Conservation (phyloP, 2,329 filamentous ascomycete genomes). For the Microcera coccophila region DNA sequence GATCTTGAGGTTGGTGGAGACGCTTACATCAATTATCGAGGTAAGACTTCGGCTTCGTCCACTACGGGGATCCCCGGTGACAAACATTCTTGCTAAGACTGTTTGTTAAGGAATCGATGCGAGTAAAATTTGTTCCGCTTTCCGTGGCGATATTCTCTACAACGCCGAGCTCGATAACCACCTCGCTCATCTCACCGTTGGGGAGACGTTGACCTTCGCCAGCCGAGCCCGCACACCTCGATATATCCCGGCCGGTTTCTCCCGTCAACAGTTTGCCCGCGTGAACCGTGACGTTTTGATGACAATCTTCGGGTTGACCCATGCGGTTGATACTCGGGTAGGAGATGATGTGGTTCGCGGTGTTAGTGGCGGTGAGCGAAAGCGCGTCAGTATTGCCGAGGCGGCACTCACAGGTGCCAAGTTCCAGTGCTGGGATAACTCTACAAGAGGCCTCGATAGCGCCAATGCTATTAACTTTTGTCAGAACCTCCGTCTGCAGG, state of each 20-base stretch:
- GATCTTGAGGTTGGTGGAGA: slow-evolving; percentile 21
- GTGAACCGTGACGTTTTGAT: slow-evolving; percentile 51
- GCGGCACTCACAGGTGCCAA: slow-evolving; percentile 18
- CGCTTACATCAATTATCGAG: slow-evolving; percentile 46
- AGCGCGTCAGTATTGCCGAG: slow-evolving; percentile 55
- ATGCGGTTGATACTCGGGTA: slow-evolving; percentile 18
- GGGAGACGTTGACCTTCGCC: slow-evolving; percentile 60
- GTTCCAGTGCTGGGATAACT: slow-evolving; percentile 14
- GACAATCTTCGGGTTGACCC: slow-evolving; percentile 51
- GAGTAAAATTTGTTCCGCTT: slow-evolving; percentile 37
- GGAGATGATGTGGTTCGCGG: slow-evolving; percentile 17
- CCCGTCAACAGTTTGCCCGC: neutral
- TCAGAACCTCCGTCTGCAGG: slow-evolving; percentile 11
- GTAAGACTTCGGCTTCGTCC: no score
- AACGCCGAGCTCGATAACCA: slow-evolving; percentile 61
- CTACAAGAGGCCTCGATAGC: slow-evolving; percentile 21
- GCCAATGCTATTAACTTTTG: slow-evolving; percentile 11
- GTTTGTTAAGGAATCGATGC: slow-evolving; percentile 13
- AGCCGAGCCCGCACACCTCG: slow-evolving; percentile 56
- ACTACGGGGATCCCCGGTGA: neutral
- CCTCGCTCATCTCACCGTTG: slow-evolving; percentile 60
- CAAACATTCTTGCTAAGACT: neutral
- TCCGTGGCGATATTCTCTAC: slow-evolving; percentile 54
- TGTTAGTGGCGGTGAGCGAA: slow-evolving; percentile 46
- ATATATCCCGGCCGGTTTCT: slow-evolving; percentile 35